Evolutionary conservation across 768 basidiomycete species (phyloP).

Genomic region (Coprinellus aureogranulatus): DNA sequence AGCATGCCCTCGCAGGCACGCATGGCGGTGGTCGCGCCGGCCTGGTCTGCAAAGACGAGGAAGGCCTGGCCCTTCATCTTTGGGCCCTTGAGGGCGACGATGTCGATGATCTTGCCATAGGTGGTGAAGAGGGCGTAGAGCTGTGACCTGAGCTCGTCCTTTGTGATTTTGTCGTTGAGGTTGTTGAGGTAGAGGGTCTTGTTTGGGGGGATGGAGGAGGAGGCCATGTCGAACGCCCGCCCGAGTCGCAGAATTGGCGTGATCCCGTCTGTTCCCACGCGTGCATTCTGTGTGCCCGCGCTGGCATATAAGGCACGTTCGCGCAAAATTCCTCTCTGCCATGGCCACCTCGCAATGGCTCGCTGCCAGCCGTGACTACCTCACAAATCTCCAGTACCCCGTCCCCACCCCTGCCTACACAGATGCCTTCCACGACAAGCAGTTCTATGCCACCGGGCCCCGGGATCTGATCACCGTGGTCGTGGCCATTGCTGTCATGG

Average conservation of each 20-base stretch:
- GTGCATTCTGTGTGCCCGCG: conserved; percentile 1
- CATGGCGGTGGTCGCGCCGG: conserved; percentile 88
- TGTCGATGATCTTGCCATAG: conserved; percentile 90
- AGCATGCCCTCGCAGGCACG: conserved; percentile 89
- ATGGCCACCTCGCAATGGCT: conserved; percentile 30
- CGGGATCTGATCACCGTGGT: conserved; percentile 79
- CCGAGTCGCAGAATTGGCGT: conserved; percentile 8
- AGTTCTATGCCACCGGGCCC: conserved; percentile 70
- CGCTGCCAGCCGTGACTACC: conserved; percentile 57
- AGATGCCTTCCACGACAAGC: conserved; percentile 71
- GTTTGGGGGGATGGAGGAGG: conserved; percentile 70
- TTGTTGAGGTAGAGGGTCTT: conserved; percentile 90
- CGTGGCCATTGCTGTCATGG: conserved; percentile 83
- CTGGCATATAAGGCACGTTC: background rate
- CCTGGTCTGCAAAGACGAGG: conserved; percentile 90
- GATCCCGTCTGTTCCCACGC: conserved; percentile 24
- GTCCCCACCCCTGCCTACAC: conserved; percentile 49
- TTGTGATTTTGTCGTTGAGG: conserved; percentile 89
- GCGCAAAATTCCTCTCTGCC: conserved; percentile 1
- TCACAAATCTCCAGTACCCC: conserved; percentile 74
- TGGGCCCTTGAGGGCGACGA: conserved; percentile 81
- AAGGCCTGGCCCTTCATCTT: conserved; percentile 95
- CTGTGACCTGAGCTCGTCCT: conserved; percentile 80
- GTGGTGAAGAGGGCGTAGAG: conserved; percentile 89
- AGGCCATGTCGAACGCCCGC: conserved; percentile 34